These are phyloP conservation scores for Euclidium syriacum DNA, from an alignment of 345 rosid genomes.

Conservation along the genomic window DNA sequence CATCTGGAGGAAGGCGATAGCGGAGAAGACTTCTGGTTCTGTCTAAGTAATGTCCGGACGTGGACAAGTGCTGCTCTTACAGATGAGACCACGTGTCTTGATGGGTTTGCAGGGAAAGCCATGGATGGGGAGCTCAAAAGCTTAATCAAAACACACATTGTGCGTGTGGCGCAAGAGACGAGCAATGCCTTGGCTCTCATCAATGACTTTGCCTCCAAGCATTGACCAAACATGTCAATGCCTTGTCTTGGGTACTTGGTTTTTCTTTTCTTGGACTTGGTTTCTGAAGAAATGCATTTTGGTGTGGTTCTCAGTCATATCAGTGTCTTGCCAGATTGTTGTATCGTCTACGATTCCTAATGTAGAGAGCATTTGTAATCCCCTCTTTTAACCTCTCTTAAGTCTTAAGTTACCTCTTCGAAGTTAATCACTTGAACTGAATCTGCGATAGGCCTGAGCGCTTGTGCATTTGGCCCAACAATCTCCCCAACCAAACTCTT, in stretches of 20 bases:
- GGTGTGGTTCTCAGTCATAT: conserved; percentile 1
- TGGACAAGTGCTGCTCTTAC: conserved; percentile 98
- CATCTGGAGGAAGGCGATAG: conserved; percentile 40
- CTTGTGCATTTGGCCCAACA: no score
- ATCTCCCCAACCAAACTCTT: no score
- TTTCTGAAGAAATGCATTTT: not conserved
- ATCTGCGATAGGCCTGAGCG: no score
- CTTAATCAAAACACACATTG: conserved; percentile 42
- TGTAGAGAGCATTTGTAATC: no score
- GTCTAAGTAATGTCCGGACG: conserved; percentile 75
- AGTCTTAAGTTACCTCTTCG: no score
- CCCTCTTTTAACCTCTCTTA: no score
- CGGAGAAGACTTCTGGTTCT: conserved; percentile 55
- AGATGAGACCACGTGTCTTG: conserved; percentile 84
- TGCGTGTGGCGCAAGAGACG: conserved; percentile 71
- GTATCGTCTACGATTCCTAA: conserved; percentile 5
- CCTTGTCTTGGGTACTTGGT: not conserved
- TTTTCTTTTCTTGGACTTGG: conserved; percentile 2
- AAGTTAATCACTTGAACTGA: no score
- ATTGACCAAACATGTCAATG: conserved; percentile 4
- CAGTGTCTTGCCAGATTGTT: not conserved
- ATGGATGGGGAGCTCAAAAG: conserved; percentile 59
- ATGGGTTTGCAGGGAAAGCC: conserved; percentile 73
- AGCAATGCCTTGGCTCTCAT: conserved; percentile 84
- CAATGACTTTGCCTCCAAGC: conserved; percentile 51